Conservation (phyloP, 441 rosid species). For the Bocquillonia castaneifolia region DNA sequence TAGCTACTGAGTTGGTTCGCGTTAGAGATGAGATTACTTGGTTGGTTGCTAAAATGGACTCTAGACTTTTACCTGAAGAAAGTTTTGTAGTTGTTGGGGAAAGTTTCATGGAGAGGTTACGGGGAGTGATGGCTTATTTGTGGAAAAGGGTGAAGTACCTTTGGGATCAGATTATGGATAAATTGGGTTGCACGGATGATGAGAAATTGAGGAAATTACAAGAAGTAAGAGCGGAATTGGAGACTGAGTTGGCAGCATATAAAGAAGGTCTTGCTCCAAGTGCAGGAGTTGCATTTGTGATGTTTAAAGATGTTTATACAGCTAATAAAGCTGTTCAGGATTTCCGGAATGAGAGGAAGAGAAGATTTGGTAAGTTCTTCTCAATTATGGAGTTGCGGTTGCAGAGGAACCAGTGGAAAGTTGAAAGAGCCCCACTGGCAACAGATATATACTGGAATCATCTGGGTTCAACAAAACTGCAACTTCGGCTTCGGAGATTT, state of each 20-base stretch:
- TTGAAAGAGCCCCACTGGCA: constrained; percentile 89
- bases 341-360: constrained; percentile 64
- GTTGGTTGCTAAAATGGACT: constrained; percentile 79
- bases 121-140: constrained; percentile 19
- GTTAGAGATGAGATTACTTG: constrained; percentile 86
- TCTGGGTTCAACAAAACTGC: constrained; percentile 73
- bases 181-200: constrained; percentile 71
- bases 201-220: constrained; percentile 68
- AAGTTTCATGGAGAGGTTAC: constrained; percentile 30
- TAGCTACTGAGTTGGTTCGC: constrained; percentile 67
- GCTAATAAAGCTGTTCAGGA: constrained; percentile 93
- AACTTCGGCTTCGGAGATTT: constrained; percentile 59
- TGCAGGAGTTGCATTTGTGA: constrained; percentile 92
- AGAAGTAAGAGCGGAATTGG: constrained; percentile 69
- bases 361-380: constrained; percentile 79
- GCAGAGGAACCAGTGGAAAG: constrained; percentile 97
- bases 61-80: constrained; percentile 59
- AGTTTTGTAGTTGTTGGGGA: constrained; percentile 29
- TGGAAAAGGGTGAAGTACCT: constrained; percentile 38
- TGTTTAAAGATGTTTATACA: constrained; percentile 88
- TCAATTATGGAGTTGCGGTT: constrained; percentile 72
- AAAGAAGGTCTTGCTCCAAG: constrained; percentile 77
- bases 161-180: constrained; percentile 43
- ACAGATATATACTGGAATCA: constrained; percentile 95
- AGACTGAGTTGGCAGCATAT: constrained; percentile 58